A percentile compares a stretch with the other conserved stretches of the same genome.
Conservation (phyloP, 192 early-diverging fungal species). For the Backusella morwellensis region DNA sequence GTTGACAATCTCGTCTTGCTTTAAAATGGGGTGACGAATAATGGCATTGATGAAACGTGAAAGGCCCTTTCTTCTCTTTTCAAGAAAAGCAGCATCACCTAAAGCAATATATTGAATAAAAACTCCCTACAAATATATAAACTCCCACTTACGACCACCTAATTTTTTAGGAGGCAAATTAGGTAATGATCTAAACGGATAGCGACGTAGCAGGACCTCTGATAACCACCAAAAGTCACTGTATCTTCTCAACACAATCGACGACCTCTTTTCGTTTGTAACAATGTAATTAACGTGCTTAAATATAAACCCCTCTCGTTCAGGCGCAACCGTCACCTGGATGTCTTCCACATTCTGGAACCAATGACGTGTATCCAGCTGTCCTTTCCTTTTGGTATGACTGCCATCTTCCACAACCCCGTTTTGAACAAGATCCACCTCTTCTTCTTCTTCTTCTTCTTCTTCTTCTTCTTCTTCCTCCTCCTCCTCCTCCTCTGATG, state of each 20-base stretch:
- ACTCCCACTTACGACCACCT: constrained; percentile 52
- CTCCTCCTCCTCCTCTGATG: background rate
- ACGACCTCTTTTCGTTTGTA: constrained; percentile 60
- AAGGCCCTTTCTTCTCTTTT: constrained; percentile 67
- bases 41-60: constrained; percentile 73
- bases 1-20: constrained; percentile 57
- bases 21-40: constrained; percentile 70
- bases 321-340: constrained; percentile 51
- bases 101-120: background rate
- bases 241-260: constrained; percentile 76
- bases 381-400: background rate
- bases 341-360: constrained; percentile 56
- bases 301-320: constrained; percentile 57
- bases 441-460: background rate
- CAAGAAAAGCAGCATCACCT: constrained; percentile 69
- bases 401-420: no score
- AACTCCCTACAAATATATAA: no score
- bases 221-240: constrained; percentile 92
- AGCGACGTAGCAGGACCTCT: constrained; percentile 72
- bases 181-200: constrained; percentile 80
- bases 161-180: constrained; percentile 88
- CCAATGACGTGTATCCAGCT: constrained; percentile 48
- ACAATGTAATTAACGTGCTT: constrained; percentile 91
- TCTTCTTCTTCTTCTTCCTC: background rate
- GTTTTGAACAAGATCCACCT: background rate